Conservation (phyloP, 1,284 basidiomycete species). For the Golubevia sp. region DNA sequence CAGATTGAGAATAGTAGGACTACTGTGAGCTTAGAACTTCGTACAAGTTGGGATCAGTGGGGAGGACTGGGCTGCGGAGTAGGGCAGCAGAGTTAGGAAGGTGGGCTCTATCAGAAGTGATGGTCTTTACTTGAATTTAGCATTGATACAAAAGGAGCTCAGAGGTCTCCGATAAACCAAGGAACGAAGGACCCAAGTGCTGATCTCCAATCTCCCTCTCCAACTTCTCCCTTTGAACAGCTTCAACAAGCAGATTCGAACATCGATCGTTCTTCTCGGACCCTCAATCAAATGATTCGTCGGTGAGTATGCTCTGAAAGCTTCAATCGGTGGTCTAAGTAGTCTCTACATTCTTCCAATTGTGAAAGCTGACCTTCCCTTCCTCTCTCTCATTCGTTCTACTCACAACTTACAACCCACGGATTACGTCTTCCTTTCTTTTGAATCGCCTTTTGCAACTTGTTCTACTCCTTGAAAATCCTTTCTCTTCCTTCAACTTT, state of each 20-base stretch:
- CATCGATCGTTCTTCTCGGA: conserved; percentile 68
- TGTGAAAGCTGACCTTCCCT: no score
- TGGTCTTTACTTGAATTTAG: no score
- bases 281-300: conserved; percentile 69
- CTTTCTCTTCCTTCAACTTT: background rate
- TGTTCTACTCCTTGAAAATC: conserved; percentile 1
- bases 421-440: background rate
- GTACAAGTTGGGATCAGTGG: background rate
- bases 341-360: no score
- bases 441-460: background rate
- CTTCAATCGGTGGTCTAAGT: no score
- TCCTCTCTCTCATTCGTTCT: no score
- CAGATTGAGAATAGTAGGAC: conserved; percentile 93
- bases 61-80: no score
- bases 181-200: background rate
- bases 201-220: conserved; percentile 12
- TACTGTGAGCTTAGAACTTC: conserved; percentile 68
- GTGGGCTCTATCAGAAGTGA: no score
- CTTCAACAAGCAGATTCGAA: conserved; percentile 67
- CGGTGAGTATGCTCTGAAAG: conserved; percentile 64
- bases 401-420: background rate
- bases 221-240: conserved; percentile 31
- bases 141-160: no score
- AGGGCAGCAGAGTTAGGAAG: no score
- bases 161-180: no score